Evolutionary conservation across 2,329 filamentous ascomycete species (phyloP).

Genomic region (Trichoderma atrobrunneum): DNA sequence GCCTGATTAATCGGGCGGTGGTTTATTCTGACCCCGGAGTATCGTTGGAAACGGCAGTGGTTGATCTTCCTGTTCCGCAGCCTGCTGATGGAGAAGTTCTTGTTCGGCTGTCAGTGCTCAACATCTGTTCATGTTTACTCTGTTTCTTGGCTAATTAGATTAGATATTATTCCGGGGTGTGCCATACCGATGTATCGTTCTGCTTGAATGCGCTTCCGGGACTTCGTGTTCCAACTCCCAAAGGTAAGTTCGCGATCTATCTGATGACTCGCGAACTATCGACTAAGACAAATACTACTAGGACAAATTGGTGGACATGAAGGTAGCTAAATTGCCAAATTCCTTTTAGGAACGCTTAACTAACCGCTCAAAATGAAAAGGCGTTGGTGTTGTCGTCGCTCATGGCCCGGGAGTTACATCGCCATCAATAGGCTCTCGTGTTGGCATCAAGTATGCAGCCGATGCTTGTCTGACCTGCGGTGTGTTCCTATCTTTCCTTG

Average conservation of each 20-base stretch:
- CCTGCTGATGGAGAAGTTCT: not conserved
- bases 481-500: not conserved
- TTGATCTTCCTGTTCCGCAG: not conserved
- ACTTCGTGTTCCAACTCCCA: not conserved
- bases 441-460: not conserved
- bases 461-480: not conserved
- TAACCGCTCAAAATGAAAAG: not conserved
- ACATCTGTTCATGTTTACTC: not conserved
- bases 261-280: not conserved
- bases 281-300: not conserved
- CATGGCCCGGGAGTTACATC: not conserved
- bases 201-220: not conserved
- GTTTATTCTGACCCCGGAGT: not conserved
- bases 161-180: not conserved
- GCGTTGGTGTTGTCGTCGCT: not conserved
- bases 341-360: rapidly evolving
- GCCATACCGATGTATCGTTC: not conserved
- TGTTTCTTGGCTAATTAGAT: not conserved
- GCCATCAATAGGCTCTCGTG: not conserved
- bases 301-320: not conserved
- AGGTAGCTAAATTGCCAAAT: not conserved
- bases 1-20: not conserved
- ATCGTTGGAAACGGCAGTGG: not conserved
- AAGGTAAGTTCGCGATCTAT: not conserved
- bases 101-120: not conserved